Base-by-base conservation (phyloP, 2,329 filamentous ascomycete genomes). In the Stemphylium lycopersici region DNA sequence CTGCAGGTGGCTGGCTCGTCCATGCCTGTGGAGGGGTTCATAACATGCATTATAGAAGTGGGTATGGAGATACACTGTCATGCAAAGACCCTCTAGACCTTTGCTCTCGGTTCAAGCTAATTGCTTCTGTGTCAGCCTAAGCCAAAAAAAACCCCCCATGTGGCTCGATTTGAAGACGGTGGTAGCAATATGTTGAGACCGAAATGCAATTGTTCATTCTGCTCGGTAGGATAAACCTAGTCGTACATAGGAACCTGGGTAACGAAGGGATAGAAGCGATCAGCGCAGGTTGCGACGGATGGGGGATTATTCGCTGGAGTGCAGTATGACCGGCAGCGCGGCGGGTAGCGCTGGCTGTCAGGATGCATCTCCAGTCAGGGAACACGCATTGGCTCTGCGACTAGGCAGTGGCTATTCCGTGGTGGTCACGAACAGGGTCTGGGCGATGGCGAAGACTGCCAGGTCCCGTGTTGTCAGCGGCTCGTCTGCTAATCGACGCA, bases 281-380 rank as follows among this genome's bases (percentile, higher is more conserved):
- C 66, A 63, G 56, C 62, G 56, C 62, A 65, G 62, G 62, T 66
- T 60, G 53, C 54, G 41, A 54, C 60, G 56, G 58, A 63, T 50
- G 61, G 58, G 57, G 59, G 59, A 57, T 55, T 59, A 49, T 63
- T 61, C 55, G 49, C 62, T 55, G 48, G 64, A 67, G 63, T 68
- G 56, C 52, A 59, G 63, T 49, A 71, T 71, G 69, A 69, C 67
- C 51, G 66, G 66, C 68, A 72, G 58, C 52, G 60, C 63, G 62
- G 66, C 63, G 68, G 63, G 50, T 59, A 60, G 63, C 62, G 55
- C 54, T 64, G 59, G 58, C 46, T 57, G 52, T 48, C 61, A 59
- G 49, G 47, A 41, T 52, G 52, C 59, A 52, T 63, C 50, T 61
- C 50, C 47, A 53, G 53, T 56, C 50, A 56, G 56, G 59, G 61